These are phyloP conservation scores for Noccaea bulbosa DNA, from an alignment of 345 rosid species.

Conservation along the genomic window DNA sequence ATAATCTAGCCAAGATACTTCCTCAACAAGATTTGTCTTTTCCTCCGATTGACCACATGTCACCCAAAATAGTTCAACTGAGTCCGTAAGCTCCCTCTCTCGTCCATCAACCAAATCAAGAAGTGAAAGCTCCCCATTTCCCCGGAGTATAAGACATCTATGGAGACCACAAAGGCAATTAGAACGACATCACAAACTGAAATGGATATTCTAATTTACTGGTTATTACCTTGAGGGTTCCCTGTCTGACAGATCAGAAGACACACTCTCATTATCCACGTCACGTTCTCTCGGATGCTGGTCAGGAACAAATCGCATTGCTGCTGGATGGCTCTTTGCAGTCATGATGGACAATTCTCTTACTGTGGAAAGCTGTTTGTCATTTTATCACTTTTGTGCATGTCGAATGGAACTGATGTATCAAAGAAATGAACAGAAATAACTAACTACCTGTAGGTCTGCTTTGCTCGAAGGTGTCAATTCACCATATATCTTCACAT, in stretches of 20 bases:
- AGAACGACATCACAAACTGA: slow-evolving; percentile 39
- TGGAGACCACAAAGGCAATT: slow-evolving; percentile 39
- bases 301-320: slow-evolving; percentile 98
- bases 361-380: slow-evolving; percentile 99
- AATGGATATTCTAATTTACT: slow-evolving; percentile 20
- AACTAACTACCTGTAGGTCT: slow-evolving; percentile 74
- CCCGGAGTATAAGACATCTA: slow-evolving; percentile 92
- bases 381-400: slow-evolving; percentile 77
- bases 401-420: slow-evolving; percentile 17
- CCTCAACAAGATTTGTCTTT: slow-evolving; percentile 85
- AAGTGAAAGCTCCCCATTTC: slow-evolving; percentile 93
- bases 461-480: slow-evolving; percentile 77
- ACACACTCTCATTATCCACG: slow-evolving; percentile 51
- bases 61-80: slow-evolving; percentile 98
- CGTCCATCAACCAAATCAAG: slow-evolving; percentile 98
- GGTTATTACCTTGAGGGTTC: slow-evolving; percentile 83
- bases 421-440: slow-evolving; percentile 16
- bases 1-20: slow-evolving; percentile 97
- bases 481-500: slow-evolving; percentile 73
- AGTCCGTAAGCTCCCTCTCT: slow-evolving; percentile 92
- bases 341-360: slow-evolving; percentile 99
- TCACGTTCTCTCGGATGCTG: slow-evolving; percentile 64
- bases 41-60: slow-evolving; percentile 95
- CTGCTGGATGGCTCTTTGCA: slow-evolving; percentile 99
- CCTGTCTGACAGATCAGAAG: slow-evolving; percentile 56